Evolutionary conservation across 495 filamentous ascomycete species (phyloP).

Genomic region (Parathielavia appendiculata): DNA sequence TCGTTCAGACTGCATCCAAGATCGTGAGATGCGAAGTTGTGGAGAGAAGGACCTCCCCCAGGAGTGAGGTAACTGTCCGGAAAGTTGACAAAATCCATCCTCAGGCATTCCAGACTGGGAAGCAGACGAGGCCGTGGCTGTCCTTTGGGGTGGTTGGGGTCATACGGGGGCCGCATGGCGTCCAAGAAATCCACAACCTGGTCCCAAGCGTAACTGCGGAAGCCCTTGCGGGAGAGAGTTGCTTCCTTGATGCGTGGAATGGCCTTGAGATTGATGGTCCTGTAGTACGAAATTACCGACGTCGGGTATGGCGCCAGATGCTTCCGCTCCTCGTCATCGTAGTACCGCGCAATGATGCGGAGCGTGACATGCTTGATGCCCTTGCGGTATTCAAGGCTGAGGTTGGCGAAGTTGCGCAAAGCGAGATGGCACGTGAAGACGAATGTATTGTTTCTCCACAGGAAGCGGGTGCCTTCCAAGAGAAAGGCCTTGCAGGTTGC

Average conservation of each 20-base stretch:
- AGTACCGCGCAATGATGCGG: constrained; percentile 45
- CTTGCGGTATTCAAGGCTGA: constrained; percentile 31
- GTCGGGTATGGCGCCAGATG: constrained; percentile 24
- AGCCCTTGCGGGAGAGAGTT: constrained; percentile 35
- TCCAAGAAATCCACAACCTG: constrained; percentile 43
- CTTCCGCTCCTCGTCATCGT: constrained; percentile 39
- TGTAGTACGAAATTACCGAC: background rate
- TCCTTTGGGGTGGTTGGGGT: constrained; percentile 24
- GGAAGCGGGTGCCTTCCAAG: constrained; percentile 35
- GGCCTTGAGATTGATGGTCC: constrained; percentile 28
- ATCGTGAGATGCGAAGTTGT: constrained; percentile 38
- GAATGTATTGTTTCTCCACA: constrained; percentile 45
- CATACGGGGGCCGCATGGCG: constrained; percentile 37
- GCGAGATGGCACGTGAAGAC: constrained; percentile 43
- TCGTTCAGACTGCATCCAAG: constrained; percentile 43
- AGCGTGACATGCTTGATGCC: constrained; percentile 38
- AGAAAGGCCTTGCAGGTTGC: constrained; percentile 41
- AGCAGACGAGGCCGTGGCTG: constrained; percentile 35
- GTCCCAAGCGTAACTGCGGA: constrained; percentile 46
- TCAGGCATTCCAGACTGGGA: constrained; percentile 36
- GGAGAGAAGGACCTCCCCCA: constrained; percentile 28
- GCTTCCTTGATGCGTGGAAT: constrained; percentile 33
- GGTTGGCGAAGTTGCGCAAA: constrained; percentile 37
- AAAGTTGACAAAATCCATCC: constrained; percentile 48
- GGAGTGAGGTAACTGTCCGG: constrained; percentile 31